Percentiles rank a stretch among this genome's conserved stretches.
Conservation (phyloP, 148 eudicot genomes). For the Silene latifolia region DNA sequence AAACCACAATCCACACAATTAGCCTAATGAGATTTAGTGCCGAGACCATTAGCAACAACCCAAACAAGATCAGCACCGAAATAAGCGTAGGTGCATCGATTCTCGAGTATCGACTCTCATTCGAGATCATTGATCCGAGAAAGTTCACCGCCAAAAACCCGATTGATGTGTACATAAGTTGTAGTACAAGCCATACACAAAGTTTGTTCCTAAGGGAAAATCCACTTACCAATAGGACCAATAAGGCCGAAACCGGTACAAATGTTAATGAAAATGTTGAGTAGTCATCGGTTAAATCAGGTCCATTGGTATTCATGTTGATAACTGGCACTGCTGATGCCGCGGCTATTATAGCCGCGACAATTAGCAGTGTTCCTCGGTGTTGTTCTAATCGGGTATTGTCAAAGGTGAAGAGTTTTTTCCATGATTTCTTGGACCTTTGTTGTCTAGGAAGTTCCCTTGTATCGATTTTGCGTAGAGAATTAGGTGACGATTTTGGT, state of each 20-base stretch:
- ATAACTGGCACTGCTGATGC: constrained; percentile 21
- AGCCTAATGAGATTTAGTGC: constrained; percentile 25
- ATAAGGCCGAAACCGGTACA: constrained; percentile 17
- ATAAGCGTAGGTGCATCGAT: constrained; percentile 2
- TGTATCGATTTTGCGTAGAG: neutral
- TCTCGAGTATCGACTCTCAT: constrained; percentile 16
- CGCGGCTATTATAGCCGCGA: constrained; percentile 22
- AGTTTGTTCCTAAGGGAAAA: constrained; percentile 29
- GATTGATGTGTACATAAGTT: constrained; percentile 29
- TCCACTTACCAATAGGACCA: constrained; percentile 27
- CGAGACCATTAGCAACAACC: constrained; percentile 12
- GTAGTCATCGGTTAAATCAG: constrained; percentile 5
- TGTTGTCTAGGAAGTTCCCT: neutral
- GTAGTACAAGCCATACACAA: constrained; percentile 28
- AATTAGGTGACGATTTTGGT: neutral
- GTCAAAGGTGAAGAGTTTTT: constrained; percentile 22
- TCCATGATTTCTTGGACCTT: constrained; percentile 25
- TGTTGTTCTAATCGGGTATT: constrained; percentile 17
- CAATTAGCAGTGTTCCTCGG: constrained; percentile 22
- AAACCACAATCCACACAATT: constrained; percentile 15
- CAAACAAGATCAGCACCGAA: constrained; percentile 21
- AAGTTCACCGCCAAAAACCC: constrained; percentile 22
- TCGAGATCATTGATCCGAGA: constrained; percentile 20
- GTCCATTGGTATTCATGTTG: constrained; percentile 16
- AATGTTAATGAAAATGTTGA: constrained; percentile 14